Percentiles rank a stretch among this genome's conserved stretches.
Conservation (phyloP, 2,329 filamentous ascomycete species). For the Neofusicoccum umdonicola region DNA sequence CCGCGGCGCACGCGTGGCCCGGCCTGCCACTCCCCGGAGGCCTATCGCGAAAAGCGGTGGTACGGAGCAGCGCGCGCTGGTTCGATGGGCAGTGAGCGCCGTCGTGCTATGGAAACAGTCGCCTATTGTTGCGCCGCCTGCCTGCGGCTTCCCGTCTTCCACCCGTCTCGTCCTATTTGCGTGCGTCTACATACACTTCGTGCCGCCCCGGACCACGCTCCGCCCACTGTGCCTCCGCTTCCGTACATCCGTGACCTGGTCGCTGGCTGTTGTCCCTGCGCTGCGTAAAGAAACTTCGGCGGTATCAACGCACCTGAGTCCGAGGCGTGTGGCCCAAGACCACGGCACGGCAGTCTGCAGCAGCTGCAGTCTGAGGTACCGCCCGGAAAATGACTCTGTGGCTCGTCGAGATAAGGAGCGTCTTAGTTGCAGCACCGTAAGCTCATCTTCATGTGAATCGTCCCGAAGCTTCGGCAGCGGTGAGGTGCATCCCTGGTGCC, state of each 20-base stretch:
- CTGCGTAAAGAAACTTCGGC: not conserved
- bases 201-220: not conserved
- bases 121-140: not conserved
- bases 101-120: not conserved
- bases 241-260: not conserved
- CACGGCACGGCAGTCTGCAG: not conserved
- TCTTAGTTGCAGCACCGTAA: not conserved
- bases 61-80: not conserved
- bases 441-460: constrained; percentile 7
- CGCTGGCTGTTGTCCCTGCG: not conserved
- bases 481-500: not conserved
- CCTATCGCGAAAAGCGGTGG: constrained; percentile 13
- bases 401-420: not conserved
- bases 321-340: not conserved
- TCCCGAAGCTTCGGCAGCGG: not conserved
- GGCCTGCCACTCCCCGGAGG: not conserved
- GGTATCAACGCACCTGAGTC: not conserved
- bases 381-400: not conserved
- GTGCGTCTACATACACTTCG: not conserved
- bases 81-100: not conserved
- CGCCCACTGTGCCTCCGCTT: not conserved
- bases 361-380: no score
- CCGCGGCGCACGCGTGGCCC: constrained; percentile 3
- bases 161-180: not conserved
- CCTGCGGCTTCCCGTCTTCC: constrained; percentile 4